These are phyloP conservation scores for Pythium utonaiense DNA, from an alignment of 352 stramenopile species.

Conservation along the genomic window DNA sequence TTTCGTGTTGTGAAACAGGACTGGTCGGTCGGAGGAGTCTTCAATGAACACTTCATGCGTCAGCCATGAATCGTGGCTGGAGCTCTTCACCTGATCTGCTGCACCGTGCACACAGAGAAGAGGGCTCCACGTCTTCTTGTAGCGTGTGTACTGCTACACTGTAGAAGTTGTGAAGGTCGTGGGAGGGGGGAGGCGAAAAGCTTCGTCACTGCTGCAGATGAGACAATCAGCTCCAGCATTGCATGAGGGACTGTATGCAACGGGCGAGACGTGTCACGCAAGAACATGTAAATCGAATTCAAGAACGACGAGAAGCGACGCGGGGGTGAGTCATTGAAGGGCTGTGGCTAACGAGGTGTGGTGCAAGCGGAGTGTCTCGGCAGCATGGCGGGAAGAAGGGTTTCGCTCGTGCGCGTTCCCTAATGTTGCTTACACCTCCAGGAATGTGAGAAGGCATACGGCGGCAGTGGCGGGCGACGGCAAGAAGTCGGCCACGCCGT, in stretches of 20 bases:
- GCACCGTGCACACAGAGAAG: too few relatives aligned
- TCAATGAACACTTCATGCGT: too few relatives aligned
- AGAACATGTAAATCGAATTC: too few relatives aligned
- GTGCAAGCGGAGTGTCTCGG: too few relatives aligned
- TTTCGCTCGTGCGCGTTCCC: neutral
- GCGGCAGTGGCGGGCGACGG: constrained; percentile 69
- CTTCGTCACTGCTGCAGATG: neutral
- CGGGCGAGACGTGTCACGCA: neutral
- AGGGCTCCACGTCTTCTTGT: too few relatives aligned
- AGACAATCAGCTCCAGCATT: too few relatives aligned
- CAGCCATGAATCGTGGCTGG: too few relatives aligned
- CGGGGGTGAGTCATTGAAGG: neutral
- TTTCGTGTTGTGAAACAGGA: neutral
- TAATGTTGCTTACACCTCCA: constrained; percentile 39
- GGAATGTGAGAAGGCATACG: constrained; percentile 56
- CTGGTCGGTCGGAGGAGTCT: neutral
- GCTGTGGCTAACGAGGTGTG: too few relatives aligned
- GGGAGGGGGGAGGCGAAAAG: too few relatives aligned
- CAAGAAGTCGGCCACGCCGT: constrained; percentile 70
- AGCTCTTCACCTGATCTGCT: too few relatives aligned
- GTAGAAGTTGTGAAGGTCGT: too few relatives aligned
- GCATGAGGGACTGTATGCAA: too few relatives aligned
- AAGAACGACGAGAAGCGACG: neutral
- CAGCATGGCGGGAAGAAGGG: neutral
- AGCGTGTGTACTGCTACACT: neutral